These are phyloP conservation scores for Hypoxylon sp. DNA, from an alignment of 2,329 filamentous ascomycete genomes.

Conservation along the genomic window DNA sequence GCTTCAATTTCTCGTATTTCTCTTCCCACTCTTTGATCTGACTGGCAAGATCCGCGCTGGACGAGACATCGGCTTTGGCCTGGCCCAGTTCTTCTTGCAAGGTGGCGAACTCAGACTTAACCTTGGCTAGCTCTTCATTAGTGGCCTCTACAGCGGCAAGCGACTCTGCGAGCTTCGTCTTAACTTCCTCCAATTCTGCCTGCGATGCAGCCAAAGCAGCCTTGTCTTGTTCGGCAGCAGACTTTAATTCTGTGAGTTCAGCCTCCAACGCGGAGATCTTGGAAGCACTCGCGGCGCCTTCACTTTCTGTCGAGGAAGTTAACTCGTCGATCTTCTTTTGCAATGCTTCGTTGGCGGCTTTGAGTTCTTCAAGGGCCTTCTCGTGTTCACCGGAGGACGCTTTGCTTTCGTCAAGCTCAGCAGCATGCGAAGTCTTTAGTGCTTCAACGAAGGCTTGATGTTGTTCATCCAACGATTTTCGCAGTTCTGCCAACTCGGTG, in stretches of 20 bases:
- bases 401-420: conserved; percentile 64
- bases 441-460: conserved; percentile 65
- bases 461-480: conserved; percentile 64
- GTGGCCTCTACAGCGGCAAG: conserved; percentile 49
- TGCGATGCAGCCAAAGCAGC: conserved; percentile 63
- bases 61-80: conserved; percentile 64
- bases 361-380: conserved; percentile 65
- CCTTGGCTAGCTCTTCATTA: conserved; percentile 63
- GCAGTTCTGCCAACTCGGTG: conserved; percentile 65
- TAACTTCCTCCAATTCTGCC: conserved; percentile 57
- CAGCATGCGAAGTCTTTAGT: conserved; percentile 68
- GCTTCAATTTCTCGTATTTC: conserved; percentile 64
- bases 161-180: conserved; percentile 56
- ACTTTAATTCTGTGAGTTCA: conserved; percentile 66
- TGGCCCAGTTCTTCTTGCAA: conserved; percentile 62
- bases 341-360: conserved; percentile 65
- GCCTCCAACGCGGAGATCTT: conserved; percentile 67
- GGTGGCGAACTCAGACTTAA: conserved; percentile 65
- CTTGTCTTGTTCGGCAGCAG: conserved; percentile 64
- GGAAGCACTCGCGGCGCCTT: conserved; percentile 61
- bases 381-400: conserved; percentile 63
- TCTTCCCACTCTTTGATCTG: conserved; percentile 52
- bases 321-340: conserved; percentile 70
- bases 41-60: conserved; percentile 46
- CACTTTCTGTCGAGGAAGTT: conserved; percentile 63